A percentile compares a stretch with the other conserved stretches of the same genome.
These are phyloP conservation scores for Aspergillus hiratsukae DNA, from an alignment of 2,329 filamentous ascomycete genomes.

Conservation along the genomic window DNA sequence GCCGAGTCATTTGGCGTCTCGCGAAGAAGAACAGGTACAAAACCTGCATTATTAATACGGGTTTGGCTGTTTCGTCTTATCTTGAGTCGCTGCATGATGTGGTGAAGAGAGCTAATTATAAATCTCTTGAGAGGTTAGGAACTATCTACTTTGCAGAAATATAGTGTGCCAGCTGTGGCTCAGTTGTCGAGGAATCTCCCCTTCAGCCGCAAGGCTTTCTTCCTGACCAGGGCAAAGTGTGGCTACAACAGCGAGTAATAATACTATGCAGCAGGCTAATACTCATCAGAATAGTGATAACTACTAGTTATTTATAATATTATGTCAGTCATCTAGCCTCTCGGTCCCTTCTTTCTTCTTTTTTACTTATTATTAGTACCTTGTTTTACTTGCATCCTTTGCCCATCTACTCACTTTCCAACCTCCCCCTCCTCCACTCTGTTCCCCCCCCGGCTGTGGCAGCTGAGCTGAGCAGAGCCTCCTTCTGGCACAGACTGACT, in stretches of 20 bases:
- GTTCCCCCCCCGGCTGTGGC: neutral
- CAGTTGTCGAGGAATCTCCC: neutral
- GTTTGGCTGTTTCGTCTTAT: neutral
- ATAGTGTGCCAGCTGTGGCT: neutral
- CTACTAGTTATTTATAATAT: neutral
- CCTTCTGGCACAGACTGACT: neutral
- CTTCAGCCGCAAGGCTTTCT: slow-evolving; percentile 11
- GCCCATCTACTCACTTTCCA: neutral
- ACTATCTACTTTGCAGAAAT: neutral
- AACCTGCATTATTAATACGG: neutral
- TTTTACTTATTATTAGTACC: neutral
- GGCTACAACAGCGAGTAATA: neutral
- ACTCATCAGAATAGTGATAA: neutral
- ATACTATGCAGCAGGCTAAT: neutral
- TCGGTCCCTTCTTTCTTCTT: neutral
- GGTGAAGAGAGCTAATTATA: neutral
- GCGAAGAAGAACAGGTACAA: neutral
- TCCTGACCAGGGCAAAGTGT: neutral
- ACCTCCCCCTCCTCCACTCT: neutral
- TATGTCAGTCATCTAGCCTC: neutral
- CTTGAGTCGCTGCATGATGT: neutral
- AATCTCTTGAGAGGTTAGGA: neutral
- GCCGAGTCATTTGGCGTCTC: neutral
- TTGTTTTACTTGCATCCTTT: neutral
- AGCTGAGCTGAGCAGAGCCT: neutral